phyloP scores from a whole-genome alignment of 116 monocot species.

The Trichopus zeylanicus region DNA sequence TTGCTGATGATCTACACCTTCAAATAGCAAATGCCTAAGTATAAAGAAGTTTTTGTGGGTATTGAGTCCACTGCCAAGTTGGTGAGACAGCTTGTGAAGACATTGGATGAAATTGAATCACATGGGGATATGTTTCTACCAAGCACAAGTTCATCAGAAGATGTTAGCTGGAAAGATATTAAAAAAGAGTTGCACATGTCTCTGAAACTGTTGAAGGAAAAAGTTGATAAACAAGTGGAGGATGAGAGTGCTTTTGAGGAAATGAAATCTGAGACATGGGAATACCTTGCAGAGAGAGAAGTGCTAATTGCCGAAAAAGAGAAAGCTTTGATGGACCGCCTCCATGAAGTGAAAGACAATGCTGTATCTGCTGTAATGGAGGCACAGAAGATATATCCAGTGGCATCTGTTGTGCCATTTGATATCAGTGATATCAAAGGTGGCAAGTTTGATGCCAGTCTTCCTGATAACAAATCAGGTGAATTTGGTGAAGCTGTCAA shows the following conservation, averaged over 20 bases:
- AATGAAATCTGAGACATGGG: constrained; percentile 1
- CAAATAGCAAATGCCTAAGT: not conserved
- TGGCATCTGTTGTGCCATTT: not conserved
- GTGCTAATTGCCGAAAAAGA: not conserved
- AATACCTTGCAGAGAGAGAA: not conserved
- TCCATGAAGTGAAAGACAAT: not conserved
- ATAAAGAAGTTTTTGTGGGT: not conserved
- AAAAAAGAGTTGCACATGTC: not conserved
- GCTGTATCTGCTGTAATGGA: not conserved
- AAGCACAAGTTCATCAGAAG: not conserved
- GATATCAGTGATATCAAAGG: not conserved
- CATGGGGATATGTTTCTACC: constrained; percentile 8
- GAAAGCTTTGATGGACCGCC: not conserved
- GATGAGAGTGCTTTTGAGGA: not conserved
- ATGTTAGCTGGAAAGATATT: not conserved
- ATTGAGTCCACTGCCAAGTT: constrained; percentile 19
- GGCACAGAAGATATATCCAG: not conserved
- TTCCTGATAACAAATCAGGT: not conserved
- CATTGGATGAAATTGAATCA: constrained; percentile 38
- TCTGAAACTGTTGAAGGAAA: not conserved
- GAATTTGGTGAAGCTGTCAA: not conserved
- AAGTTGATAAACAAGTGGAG: not conserved
- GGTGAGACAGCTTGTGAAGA: constrained; percentile 36
- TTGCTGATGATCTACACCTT: not conserved
- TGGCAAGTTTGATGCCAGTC: not conserved